Evolutionary conservation across 2,329 filamentous ascomycete genomes (phyloP).

Genomic region (Fusarium sp.): DNA sequence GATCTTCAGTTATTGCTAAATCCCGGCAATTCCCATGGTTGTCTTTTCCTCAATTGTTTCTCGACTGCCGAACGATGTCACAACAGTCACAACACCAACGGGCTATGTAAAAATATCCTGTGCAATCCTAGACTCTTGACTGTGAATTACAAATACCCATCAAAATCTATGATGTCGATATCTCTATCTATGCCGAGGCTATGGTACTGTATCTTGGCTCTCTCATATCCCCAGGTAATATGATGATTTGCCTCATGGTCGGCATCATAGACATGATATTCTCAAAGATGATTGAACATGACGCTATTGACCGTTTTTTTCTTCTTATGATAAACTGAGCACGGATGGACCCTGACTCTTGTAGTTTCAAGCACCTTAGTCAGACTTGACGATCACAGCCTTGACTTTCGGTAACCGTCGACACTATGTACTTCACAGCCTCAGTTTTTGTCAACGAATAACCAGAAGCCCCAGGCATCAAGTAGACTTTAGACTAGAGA

Average conservation of each 20-base stretch:
- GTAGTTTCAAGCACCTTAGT: slow-evolving; percentile 22
- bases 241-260: neutral
- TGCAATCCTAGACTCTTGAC: neutral
- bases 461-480: neutral
- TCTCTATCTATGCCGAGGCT: neutral
- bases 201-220: slow-evolving; percentile 19
- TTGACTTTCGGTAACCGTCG: slow-evolving; percentile 6
- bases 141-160: slow-evolving; percentile 11
- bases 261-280: slow-evolving; percentile 6
- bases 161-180: slow-evolving; percentile 16
- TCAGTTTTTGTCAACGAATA: slow-evolving; percentile 15
- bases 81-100: slow-evolving; percentile 2
- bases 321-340: neutral
- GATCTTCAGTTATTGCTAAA: slow-evolving; percentile 18
- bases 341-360: slow-evolving; percentile 28
- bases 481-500: slow-evolving; percentile 3
- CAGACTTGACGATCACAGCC: slow-evolving; percentile 20
- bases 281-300: neutral
- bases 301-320: slow-evolving; percentile 9
- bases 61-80: slow-evolving; percentile 19
- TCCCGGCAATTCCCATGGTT: slow-evolving; percentile 5
- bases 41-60: neutral
- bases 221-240: neutral
- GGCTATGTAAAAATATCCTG: slow-evolving; percentile 27
- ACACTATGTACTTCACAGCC: neutral